Evolutionary conservation across 495 filamentous ascomycete genomes (phyloP), one percentile per base, ranked within the genome.

Genomic region (Tuber magnatum): DNA sequence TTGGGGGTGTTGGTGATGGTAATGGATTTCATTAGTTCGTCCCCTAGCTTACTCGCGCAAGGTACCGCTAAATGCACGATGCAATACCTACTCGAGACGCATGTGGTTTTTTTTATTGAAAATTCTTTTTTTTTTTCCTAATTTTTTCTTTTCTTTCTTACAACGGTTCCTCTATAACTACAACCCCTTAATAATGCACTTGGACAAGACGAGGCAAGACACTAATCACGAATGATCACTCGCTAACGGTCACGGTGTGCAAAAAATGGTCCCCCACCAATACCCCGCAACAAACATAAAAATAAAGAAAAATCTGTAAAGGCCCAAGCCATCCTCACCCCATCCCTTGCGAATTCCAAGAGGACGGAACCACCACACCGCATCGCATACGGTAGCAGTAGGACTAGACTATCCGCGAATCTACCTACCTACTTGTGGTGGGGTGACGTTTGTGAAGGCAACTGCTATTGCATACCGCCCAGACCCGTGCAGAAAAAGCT

Each of bases 21-120:
- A 65, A 65, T 65, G 56, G 56, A 65, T 65, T 35, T 65, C 56
- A 65, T 35, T 65, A 65, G 28, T 65, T 65, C 9, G n/a, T 61
- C n/a, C 56, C n/a, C n/a, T 61, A 32, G 32, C 28, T 32, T 61
- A 65, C 28, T 28, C 16, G 56, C 14, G 56, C 28, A 65, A 32
- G 56, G 56, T 14, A 65, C 9, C 51, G 51, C 51, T 32, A 61
- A 61, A n/a, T n/a, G 51, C n/a, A 61, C 10, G 51, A 32, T 61
- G 51, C n/a, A 61, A 61, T 10, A 28, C 51, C 35, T 32, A 65
- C 28, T 16, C 12, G 56, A 18, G 51, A 35, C 35, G 18, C 3
- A 65, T 35, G 28, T 65, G 56, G 16, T 18, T 65, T 65, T 65
- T 51, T 16, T 5, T 46, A 14, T 7, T 40, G 7, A 22, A 6